These are phyloP conservation scores for Huntiella abstrusa DNA, from an alignment of 2,329 filamentous ascomycete species.

Conservation along the genomic window DNA sequence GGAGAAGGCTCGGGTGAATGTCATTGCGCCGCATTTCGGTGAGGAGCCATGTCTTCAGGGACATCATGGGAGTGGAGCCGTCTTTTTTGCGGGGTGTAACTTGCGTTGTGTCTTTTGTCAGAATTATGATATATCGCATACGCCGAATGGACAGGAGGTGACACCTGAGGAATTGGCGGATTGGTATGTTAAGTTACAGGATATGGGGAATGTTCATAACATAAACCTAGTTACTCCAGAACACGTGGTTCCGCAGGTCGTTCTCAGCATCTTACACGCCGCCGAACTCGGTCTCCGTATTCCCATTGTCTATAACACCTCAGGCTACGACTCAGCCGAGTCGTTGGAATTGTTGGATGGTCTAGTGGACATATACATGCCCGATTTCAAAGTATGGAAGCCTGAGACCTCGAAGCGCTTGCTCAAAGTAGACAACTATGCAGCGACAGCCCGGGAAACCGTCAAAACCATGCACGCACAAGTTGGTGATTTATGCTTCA, in stretches of 20 bases:
- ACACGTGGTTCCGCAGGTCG: constrained; percentile 72
- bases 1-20: constrained; percentile 58
- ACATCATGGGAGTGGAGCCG: constrained; percentile 58
- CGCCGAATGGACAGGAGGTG: constrained; percentile 62
- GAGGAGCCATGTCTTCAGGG: constrained; percentile 74
- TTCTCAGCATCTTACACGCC: constrained; percentile 55
- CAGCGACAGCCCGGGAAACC: constrained; percentile 52
- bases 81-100: constrained; percentile 65
- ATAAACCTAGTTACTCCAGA: constrained; percentile 79
- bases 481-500: constrained; percentile 70
- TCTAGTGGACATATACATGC: constrained; percentile 70
- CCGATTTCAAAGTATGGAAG: constrained; percentile 74
- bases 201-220: constrained; percentile 67
- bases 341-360: constrained; percentile 58
- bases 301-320: constrained; percentile 73
- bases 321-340: constrained; percentile 56
- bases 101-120: constrained; percentile 61
- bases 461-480: constrained; percentile 65
- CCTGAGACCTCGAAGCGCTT: constrained; percentile 45
- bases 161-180: constrained; percentile 60
- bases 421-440: constrained; percentile 63
- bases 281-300: constrained; percentile 48
- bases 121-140: constrained; percentile 69
- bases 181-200: constrained; percentile 70
- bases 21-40: constrained; percentile 71